A percentile compares a stretch with the other conserved stretches of the same genome.
Evolutionary conservation across 495 filamentous ascomycete species (phyloP).

Genomic region (Penicillium antarcticum): DNA sequence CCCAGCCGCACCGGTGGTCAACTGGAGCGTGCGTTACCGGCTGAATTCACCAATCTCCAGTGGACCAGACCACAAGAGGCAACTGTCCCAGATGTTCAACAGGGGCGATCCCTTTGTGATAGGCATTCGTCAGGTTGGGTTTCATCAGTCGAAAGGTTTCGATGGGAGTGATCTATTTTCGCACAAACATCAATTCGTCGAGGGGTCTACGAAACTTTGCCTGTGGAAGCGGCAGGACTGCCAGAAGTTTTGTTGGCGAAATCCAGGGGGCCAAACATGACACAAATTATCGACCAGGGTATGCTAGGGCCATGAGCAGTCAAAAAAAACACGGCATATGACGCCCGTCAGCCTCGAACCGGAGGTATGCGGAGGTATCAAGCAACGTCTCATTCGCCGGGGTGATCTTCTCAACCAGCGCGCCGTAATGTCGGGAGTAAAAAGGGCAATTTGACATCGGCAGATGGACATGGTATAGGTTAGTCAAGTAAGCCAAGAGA

Average conservation of each 20-base stretch:
- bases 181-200: background rate
- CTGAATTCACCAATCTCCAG: slow-evolving; percentile 13
- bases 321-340: slow-evolving; percentile 3
- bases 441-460: background rate
- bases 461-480: slow-evolving; percentile 5
- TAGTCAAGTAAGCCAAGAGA: slow-evolving; percentile 10
- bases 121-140: background rate
- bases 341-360: slow-evolving; percentile 16
- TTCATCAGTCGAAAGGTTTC: background rate
- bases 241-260: background rate
- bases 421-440: slow-evolving; percentile 2
- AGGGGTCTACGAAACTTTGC: background rate
- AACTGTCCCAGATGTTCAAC: background rate
- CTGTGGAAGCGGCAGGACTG: background rate
- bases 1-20: slow-evolving; percentile 11
- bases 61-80: slow-evolving; percentile 9
- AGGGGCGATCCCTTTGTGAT: background rate
- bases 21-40: slow-evolving; percentile 18
- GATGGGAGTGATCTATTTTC: background rate
- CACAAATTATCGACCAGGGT: background rate
- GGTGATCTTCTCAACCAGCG: slow-evolving; percentile 4
- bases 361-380: slow-evolving; percentile 3
- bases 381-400: slow-evolving; percentile 11
- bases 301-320: background rate
- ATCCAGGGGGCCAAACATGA: background rate